Percentiles rank a stretch among this genome's conserved stretches.
Evolutionary conservation across 495 filamentous ascomycete species (phyloP).

Genomic region (Saxophila tyrrhenica): DNA sequence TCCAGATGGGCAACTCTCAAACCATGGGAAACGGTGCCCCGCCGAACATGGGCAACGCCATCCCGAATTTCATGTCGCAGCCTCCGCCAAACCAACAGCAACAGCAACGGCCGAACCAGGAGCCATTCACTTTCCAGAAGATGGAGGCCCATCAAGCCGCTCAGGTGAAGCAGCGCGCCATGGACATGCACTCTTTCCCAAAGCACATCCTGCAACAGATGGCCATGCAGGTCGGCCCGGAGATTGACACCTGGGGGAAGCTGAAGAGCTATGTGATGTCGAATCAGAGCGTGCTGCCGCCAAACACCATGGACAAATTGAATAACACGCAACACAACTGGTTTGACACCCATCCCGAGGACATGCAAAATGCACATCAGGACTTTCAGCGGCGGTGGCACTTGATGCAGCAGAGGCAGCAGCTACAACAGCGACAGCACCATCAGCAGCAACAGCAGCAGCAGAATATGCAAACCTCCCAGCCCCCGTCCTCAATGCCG

Average conservation of each 20-base stretch:
- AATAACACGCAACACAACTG: slow-evolving; percentile 20
- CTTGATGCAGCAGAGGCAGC: slow-evolving; percentile 37
- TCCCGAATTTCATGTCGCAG: slow-evolving; percentile 12
- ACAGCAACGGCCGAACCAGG: slow-evolving; percentile 10
- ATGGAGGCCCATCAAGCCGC: slow-evolving; percentile 5
- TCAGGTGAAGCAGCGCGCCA: neutral
- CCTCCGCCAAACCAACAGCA: slow-evolving; percentile 11
- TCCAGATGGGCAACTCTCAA: neutral
- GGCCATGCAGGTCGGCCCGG: slow-evolving; percentile 35
- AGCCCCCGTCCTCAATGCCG: slow-evolving; percentile 3
- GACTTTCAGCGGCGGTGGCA: slow-evolving; percentile 30
- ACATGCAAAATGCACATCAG: slow-evolving; percentile 2
- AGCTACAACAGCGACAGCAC: slow-evolving; percentile 1
- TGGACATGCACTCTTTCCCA: slow-evolving; percentile 17
- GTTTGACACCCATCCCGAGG: slow-evolving; percentile 9
- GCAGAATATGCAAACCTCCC: slow-evolving; percentile 1
- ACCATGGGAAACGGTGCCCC: slow-evolving; percentile 1
- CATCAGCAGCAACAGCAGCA: slow-evolving; percentile 1
- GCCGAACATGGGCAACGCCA: slow-evolving; percentile 2
- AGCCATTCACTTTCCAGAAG: slow-evolving; percentile 13
- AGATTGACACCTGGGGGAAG: slow-evolving; percentile 60
- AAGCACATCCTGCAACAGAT: slow-evolving; percentile 4
- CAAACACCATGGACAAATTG: slow-evolving; percentile 36
- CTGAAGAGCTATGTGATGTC: slow-evolving; percentile 50
- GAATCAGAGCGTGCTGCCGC: slow-evolving; percentile 36